Evolutionary conservation across 2,329 filamentous ascomycete genomes (phyloP).

Genomic region (Aschersonia sp.): DNA sequence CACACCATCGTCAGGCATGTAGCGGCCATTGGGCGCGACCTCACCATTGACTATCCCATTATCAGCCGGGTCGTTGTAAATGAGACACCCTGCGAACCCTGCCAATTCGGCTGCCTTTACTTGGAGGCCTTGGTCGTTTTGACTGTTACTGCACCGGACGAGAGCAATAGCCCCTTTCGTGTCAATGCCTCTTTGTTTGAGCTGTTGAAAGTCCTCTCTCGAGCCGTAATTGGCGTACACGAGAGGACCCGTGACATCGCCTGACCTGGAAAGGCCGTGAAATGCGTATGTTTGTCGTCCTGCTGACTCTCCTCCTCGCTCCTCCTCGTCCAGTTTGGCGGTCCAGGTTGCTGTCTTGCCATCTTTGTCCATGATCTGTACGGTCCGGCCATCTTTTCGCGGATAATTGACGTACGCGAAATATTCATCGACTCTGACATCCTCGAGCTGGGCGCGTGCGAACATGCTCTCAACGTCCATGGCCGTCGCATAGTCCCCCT

Average conservation of each 20-base stretch:
- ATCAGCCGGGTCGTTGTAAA: slow-evolving; percentile 82
- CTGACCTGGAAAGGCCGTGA: slow-evolving; percentile 77
- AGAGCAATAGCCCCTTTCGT: slow-evolving; percentile 70
- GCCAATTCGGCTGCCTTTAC: slow-evolving; percentile 80
- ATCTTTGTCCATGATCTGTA: slow-evolving; percentile 63
- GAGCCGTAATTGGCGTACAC: slow-evolving; percentile 91
- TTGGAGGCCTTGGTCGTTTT: slow-evolving; percentile 62
- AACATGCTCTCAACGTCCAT: slow-evolving; percentile 75
- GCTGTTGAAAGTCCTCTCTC: slow-evolving; percentile 61
- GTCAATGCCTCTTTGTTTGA: slow-evolving; percentile 58
- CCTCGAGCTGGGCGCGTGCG: slow-evolving; percentile 54
- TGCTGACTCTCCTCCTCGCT: slow-evolving; percentile 43
- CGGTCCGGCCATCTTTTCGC: slow-evolving; percentile 55
- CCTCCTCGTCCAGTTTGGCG: slow-evolving; percentile 71
- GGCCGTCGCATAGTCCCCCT: slow-evolving; percentile 77
- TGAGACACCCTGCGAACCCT: slow-evolving; percentile 74
- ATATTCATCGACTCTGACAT: slow-evolving; percentile 63
- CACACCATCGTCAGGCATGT: slow-evolving; percentile 67
- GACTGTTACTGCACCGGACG: slow-evolving; percentile 64
- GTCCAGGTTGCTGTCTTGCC: slow-evolving; percentile 53
- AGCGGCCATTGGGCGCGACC: slow-evolving; percentile 62
- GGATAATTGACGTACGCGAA: slow-evolving; percentile 91
- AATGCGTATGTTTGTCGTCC: slow-evolving; percentile 64
- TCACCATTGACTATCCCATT: slow-evolving; percentile 66
- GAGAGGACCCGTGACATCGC: slow-evolving; percentile 71